Conservation (phyloP, 2,329 filamentous ascomycete species). For the Monilinia laxa region DNA sequence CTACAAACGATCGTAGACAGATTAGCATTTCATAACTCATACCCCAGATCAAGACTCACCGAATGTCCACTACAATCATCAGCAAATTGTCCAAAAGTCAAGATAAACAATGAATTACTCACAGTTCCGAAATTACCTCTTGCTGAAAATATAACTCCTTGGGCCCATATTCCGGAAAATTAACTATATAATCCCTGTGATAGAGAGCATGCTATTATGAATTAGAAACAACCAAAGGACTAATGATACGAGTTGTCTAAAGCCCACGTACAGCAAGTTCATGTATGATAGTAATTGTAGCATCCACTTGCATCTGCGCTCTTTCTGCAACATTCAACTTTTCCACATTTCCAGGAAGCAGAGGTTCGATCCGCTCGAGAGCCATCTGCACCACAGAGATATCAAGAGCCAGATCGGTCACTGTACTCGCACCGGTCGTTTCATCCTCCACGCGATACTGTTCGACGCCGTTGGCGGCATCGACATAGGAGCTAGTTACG, state of each 20-base stretch:
- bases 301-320: not conserved
- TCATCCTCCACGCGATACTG: too few relatives aligned
- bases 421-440: too few relatives aligned
- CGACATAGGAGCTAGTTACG: not conserved
- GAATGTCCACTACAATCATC: constrained; percentile 1
- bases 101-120: not conserved
- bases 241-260: not conserved
- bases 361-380: not conserved
- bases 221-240: not conserved
- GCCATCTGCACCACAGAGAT: not conserved
- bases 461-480: not conserved
- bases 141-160: not conserved
- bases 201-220: not conserved
- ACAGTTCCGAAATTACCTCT: constrained; percentile 11
- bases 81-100: not conserved
- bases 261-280: constrained; percentile 16
- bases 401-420: not conserved
- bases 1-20: not conserved
- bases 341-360: constrained; percentile 14
- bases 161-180: not conserved
- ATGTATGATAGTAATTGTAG: constrained; percentile 18
- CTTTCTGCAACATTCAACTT: constrained; percentile 18
- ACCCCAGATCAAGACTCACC: constrained; percentile 3
- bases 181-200: not conserved
- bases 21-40: not conserved